A percentile compares a stretch with the other conserved stretches of the same genome.
Conservation (phyloP, 2,329 filamentous ascomycete genomes). For the Triangularia verruculosa region DNA sequence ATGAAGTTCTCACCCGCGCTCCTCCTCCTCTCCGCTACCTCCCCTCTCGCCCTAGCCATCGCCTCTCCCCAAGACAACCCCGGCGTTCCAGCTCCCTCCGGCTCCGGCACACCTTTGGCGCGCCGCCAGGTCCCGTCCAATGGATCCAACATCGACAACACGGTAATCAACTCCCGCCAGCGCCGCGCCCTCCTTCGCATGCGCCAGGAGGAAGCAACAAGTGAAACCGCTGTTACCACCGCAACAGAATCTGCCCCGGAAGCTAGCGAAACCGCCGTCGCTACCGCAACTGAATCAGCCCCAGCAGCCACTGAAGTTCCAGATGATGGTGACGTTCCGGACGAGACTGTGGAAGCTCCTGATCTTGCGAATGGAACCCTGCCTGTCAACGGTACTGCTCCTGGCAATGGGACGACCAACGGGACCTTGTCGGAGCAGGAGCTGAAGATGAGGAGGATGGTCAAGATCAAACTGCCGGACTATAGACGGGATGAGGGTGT, state of each 20-base stretch:
- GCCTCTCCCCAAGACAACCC: not conserved
- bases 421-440: not conserved
- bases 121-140: not conserved
- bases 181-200: not conserved
- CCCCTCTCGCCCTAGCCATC: not conserved
- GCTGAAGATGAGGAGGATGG: not conserved
- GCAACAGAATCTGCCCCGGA: not conserved
- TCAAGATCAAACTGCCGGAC: not conserved
- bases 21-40: not conserved
- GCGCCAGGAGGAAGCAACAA: not conserved
- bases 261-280: not conserved
- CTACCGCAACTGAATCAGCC: no score
- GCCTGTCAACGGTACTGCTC: not conserved
- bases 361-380: not conserved
- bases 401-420: not conserved
- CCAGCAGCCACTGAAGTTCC: not conserved
- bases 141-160: not conserved
- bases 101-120: not conserved
- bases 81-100: not conserved
- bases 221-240: not conserved
- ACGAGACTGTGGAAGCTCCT: not conserved
- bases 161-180: not conserved
- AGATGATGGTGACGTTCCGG: not conserved
- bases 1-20: not conserved
- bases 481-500: not conserved